phyloP scores from a whole-genome alignment of 148 eudicot species.

The Camellia japonica region DNA sequence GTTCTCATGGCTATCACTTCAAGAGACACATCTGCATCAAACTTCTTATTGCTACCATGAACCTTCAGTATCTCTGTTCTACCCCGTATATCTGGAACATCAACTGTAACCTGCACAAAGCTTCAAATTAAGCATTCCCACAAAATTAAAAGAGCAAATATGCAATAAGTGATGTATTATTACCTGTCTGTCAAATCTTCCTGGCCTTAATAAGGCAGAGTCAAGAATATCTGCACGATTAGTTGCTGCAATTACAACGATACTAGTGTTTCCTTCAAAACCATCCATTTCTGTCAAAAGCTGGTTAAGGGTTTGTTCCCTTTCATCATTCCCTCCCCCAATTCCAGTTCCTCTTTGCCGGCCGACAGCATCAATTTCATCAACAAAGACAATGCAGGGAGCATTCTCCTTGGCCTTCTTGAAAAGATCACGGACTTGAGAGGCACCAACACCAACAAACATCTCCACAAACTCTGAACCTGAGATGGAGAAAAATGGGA shows the following conservation, averaged over 20 bases:
- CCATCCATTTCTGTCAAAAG: constrained; percentile 99
- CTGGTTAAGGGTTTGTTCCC: constrained; percentile 96
- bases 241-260: constrained; percentile 94
- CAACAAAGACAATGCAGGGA: constrained; percentile 98
- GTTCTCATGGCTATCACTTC: constrained; percentile 98
- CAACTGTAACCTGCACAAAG: constrained; percentile 76
- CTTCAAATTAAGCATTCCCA: constrained; percentile 16
- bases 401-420: constrained; percentile 98
- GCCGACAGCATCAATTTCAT: constrained; percentile 99
- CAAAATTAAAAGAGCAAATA: background rate
- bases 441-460: constrained; percentile 99
- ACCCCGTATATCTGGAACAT: constrained; percentile 93
- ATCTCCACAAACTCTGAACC: constrained; percentile 98
- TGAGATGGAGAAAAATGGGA: constrained; percentile 97
- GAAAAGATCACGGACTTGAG: constrained; percentile 94
- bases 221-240: constrained; percentile 98
- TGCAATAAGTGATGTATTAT: background rate
- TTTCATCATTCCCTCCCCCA: constrained; percentile 98
- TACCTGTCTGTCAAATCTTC: constrained; percentile 97
- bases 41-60: constrained; percentile 86
- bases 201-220: constrained; percentile 93
- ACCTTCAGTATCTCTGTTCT: constrained; percentile 97
- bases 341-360: constrained; percentile 97
- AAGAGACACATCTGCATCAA: constrained; percentile 83
- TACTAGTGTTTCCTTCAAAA: constrained; percentile 94